Percentiles rank a stretch among this genome's conserved stretches.
phyloP scores from a whole-genome alignment of 495 filamentous ascomycete genomes.

The Penicillium soppii region DNA sequence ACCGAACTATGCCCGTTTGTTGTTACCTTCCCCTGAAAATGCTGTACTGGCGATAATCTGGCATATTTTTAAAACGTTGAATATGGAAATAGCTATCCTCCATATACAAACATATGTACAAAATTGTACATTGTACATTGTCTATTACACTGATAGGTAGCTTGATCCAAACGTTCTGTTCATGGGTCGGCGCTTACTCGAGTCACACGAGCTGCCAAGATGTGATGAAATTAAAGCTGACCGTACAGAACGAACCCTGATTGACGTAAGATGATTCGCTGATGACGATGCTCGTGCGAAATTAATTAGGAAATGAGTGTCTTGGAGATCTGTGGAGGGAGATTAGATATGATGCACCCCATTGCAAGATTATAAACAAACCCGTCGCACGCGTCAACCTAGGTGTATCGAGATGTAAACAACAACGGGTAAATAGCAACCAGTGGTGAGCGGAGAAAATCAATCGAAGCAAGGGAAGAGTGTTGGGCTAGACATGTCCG shows the following conservation, averaged over 20 bases:
- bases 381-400: background rate
- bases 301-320: constrained; percentile 4
- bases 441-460: background rate
- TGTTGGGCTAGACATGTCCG: no score
- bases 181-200: background rate
- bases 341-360: constrained; percentile 2
- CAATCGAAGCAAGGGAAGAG: background rate
- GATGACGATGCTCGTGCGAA: background rate
- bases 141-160: no score
- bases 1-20: constrained; percentile 6
- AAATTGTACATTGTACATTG: no score
- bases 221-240: background rate
- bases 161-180: no score
- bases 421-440: background rate
- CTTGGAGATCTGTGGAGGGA: background rate
- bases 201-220: background rate
- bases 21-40: constrained; percentile 1
- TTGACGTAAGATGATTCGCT: background rate
- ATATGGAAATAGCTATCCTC: no score
- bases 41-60: background rate
- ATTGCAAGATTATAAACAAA: background rate
- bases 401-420: no score
- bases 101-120: no score
- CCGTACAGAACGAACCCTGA: background rate
- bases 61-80: background rate